These are phyloP conservation scores for Rhizophagus clarus DNA, from an alignment of 192 early-diverging fungal species.

Conservation along the genomic window DNA sequence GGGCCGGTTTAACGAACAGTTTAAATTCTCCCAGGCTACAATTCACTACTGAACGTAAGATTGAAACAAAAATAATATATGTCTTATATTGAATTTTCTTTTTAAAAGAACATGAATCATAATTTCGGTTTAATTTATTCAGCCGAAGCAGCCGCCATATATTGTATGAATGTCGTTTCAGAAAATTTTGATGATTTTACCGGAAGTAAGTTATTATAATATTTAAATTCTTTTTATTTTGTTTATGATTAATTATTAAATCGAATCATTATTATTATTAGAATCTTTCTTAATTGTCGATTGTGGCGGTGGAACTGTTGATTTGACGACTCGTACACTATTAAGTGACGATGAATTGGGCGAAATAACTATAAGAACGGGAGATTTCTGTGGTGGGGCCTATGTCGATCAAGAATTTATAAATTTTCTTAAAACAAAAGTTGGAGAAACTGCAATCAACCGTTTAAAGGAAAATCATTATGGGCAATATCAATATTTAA, in stretches of 20 bases:
- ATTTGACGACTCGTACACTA: constrained; percentile 34
- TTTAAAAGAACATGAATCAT: not conserved
- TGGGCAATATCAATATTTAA: constrained; percentile 11
- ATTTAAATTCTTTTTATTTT: too few species aligned
- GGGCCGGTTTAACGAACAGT: constrained; percentile 41
- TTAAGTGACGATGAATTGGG: not conserved
- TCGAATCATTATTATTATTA: not conserved
- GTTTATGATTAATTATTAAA: not conserved
- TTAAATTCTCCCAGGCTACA: too few species aligned
- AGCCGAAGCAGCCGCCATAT: constrained; percentile 29
- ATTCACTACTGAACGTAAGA: too few species aligned
- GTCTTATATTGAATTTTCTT: not conserved
- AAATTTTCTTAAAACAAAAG: constrained; percentile 1
- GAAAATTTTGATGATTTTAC: not conserved
- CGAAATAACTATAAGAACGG: constrained; percentile 12
- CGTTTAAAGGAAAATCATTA: constrained; percentile 3
- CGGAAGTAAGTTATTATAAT: not conserved
- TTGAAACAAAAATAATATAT: too few species aligned
- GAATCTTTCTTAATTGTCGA: constrained; percentile 28
- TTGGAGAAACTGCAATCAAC: not conserved
- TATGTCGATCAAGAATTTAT: constrained; percentile 28
- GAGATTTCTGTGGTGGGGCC: constrained; percentile 13
- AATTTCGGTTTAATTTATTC: not conserved
- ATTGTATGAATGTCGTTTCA: not conserved
- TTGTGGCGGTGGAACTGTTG: constrained; percentile 35